Conservation (phyloP, 2,329 filamentous ascomycete species). For the Thielaviopsis musarum region DNA sequence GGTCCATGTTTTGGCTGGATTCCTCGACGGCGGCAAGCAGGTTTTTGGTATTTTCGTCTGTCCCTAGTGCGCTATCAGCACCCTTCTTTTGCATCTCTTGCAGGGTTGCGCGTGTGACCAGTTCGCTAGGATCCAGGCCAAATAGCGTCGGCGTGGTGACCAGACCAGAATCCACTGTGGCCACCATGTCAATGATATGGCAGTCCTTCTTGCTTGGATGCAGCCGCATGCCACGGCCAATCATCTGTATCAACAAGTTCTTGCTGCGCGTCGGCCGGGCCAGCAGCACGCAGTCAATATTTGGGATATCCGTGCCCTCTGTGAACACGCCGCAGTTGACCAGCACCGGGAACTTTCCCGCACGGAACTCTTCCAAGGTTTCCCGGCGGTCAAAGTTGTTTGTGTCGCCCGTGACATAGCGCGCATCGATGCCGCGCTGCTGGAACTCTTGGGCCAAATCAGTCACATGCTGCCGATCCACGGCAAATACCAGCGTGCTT, state of each 20-base stretch:
- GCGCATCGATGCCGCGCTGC: slow-evolving; percentile 61
- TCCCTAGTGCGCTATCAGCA: slow-evolving; percentile 27
- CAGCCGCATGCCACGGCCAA: slow-evolving; percentile 79
- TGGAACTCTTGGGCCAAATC: slow-evolving; percentile 63
- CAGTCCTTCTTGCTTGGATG: slow-evolving; percentile 70
- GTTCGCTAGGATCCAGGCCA: slow-evolving; percentile 67
- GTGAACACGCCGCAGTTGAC: slow-evolving; percentile 95
- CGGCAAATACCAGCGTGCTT: slow-evolving; percentile 87
- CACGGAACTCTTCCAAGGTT: slow-evolving; percentile 59
- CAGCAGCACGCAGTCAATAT: slow-evolving; percentile 83
- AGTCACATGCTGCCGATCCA: slow-evolving; percentile 69
- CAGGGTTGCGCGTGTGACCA: slow-evolving; percentile 51
- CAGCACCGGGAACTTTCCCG: slow-evolving; percentile 58
- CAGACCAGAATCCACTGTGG: slow-evolving; percentile 67
- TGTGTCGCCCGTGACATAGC: slow-evolving; percentile 75
- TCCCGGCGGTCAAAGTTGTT: slow-evolving; percentile 48
- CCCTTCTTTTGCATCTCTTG: slow-evolving; percentile 27
- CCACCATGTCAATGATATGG: slow-evolving; percentile 92
- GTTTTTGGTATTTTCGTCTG: slow-evolving; percentile 20
- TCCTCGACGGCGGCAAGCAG: slow-evolving; percentile 11
- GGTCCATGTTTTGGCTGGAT: background rate
- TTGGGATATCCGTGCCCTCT: slow-evolving; percentile 94
- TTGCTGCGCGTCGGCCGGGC: slow-evolving; percentile 77
- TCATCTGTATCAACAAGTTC: slow-evolving; percentile 96
- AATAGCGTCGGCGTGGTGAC: slow-evolving; percentile 85